A percentile compares a stretch with the other conserved stretches of the same genome.
phyloP scores from a whole-genome alignment of 2,329 filamentous ascomycete genomes.

The Penicillium frequentans region DNA sequence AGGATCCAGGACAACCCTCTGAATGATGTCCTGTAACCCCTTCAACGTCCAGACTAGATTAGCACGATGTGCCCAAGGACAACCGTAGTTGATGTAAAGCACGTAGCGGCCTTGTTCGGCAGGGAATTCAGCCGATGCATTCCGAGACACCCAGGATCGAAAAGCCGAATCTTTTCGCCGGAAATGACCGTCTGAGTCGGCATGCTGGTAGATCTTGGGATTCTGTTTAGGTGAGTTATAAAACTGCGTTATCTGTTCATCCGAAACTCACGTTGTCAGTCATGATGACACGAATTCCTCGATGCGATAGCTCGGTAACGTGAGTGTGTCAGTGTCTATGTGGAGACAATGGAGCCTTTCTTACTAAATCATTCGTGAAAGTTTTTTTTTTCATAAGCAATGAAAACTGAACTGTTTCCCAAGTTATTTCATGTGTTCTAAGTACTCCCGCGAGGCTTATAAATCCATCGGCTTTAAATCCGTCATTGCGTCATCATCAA shows the following conservation, averaged over 20 bases:
- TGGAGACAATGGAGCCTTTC: not conserved
- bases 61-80: conserved; percentile 62
- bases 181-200: conserved; percentile 53
- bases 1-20: conserved; percentile 46
- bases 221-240: not conserved
- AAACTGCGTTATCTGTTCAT: not conserved
- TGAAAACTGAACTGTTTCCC: not conserved
- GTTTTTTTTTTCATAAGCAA: not conserved
- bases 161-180: conserved; percentile 56
- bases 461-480: not conserved
- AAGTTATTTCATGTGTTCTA: not conserved
- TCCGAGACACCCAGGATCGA: conserved; percentile 56
- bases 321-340: not conserved
- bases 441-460: not conserved
- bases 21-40: conserved; percentile 51
- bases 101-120: conserved; percentile 62
- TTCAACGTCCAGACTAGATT: conserved; percentile 52
- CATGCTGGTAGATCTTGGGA: conserved; percentile 29
- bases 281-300: not conserved
- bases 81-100: conserved; percentile 61
- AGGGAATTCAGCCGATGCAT: conserved; percentile 54
- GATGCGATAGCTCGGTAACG: not conserved
- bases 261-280: not conserved
- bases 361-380: not conserved
- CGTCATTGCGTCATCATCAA: not conserved